Percentiles rank a stretch among this genome's conserved stretches.
Conservation (phyloP, 345 rosid species). For the Acer saccharum region DNA sequence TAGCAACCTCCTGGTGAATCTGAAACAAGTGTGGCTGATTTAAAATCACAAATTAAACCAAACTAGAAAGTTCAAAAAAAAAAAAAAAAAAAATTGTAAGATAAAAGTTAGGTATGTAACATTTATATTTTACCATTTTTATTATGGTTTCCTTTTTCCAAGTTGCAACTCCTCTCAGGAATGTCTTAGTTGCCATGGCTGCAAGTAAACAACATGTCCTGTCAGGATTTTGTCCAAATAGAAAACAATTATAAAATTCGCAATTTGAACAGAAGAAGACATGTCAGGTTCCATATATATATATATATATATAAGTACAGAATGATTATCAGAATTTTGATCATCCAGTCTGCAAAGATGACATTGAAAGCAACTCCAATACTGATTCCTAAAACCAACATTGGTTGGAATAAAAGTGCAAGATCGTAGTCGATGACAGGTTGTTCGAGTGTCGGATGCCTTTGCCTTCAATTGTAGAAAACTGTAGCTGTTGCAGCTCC, state of each 20-base stretch:
- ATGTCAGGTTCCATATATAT: too few relatives aligned
- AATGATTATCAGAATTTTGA: constrained; percentile 45
- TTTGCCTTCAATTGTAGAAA: constrained; percentile 36
- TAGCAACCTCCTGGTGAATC: constrained; percentile 34
- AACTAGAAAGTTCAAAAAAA: too few relatives aligned
- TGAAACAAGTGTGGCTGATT: not conserved
- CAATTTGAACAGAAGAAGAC: not conserved
- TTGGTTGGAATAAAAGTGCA: constrained; percentile 51
- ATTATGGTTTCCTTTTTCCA: constrained; percentile 50
- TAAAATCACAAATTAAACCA: too few relatives aligned
- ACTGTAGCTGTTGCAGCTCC: constrained; percentile 46
- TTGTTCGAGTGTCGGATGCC: constrained; percentile 48
- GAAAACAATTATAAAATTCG: not conserved
- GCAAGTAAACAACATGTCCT: not conserved
- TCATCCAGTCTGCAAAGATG: constrained; percentile 56
- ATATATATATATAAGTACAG: constrained; percentile 31
- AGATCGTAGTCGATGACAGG: constrained; percentile 56
- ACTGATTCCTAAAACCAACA: constrained; percentile 50
- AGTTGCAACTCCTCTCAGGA: constrained; percentile 51
- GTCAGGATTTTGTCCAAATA: not conserved
- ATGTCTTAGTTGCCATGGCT: constrained; percentile 48
- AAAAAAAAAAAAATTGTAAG: too few relatives aligned
- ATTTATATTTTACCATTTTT: too few relatives aligned
- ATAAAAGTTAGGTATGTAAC: too few relatives aligned
- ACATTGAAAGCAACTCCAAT: constrained; percentile 50